Evolutionary conservation across 257 asterid species (phyloP), one percentile per base, ranked within the genome.

Genomic region (Gardenia jasminoides): DNA sequence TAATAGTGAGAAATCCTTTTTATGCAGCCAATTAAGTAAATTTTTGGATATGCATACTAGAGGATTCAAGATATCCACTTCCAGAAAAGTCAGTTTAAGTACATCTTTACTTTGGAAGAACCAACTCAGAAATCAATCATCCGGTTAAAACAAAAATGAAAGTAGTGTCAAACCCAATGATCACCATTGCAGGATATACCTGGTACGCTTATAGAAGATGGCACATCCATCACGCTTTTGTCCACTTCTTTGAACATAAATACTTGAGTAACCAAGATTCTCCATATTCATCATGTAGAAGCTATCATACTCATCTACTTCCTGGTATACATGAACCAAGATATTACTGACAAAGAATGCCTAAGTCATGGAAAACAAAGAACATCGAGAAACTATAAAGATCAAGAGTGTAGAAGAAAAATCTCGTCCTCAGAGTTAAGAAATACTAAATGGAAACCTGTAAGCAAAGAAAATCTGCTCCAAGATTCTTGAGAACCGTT

Each of bases 201-300:
- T 81, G 85, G 84, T 84, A 75, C 72, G 85, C 81, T 84, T 92
- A 82, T 91, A 95, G 87, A 93, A 95, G 68, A 95, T 93, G 69
- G 94, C 98, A 74, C 99, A 95, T 22, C 99, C 98, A 79, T 95
- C 99, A 7, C 93, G 92, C 87, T 95, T 95, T 83, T 80, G 88
- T 85, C 99, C 99, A 80, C 88, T 84, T 87, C 98, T 88, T 90
- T 93, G 87, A 80, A 87, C 46, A 80, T 95, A 90, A 84, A 90
- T 86, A 83, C 99, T 91, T 81, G 92, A 85, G 84, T 95, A 95
- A 81, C 98, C 99, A 76, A 88, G 88, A 80, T 79, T 83, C 85
- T 93, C 93, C 88, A 95, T 82, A 81, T 93, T 92, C 80, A 71
- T 87, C 81, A 87, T 93, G 79, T 95, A 95, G 85, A 93, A 95